phyloP scores from a whole-genome alignment of 2,329 filamentous ascomycete genomes.

The Didymella segeticola region DNA sequence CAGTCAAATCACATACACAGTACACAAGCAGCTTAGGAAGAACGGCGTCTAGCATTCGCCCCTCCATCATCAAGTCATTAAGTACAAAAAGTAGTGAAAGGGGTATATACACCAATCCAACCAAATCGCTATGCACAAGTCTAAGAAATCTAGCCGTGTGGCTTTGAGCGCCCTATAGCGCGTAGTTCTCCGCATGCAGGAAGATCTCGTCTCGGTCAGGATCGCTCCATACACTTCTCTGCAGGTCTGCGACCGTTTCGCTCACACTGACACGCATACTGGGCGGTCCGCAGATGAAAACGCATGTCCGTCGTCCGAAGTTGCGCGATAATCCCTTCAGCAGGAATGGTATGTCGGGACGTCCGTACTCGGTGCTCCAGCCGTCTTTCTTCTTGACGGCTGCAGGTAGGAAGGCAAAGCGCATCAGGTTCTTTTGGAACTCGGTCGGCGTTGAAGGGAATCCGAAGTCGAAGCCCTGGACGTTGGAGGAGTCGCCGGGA shows the following conservation, averaged over 20 bases:
- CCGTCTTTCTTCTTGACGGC: slow-evolving; percentile 66
- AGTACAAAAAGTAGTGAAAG: slow-evolving; percentile 22
- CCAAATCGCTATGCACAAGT: slow-evolving; percentile 38
- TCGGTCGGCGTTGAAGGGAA: slow-evolving; percentile 85
- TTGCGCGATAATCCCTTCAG: slow-evolving; percentile 82
- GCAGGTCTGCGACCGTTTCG: slow-evolving; percentile 81
- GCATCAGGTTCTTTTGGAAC: slow-evolving; percentile 88
- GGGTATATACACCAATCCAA: slow-evolving; percentile 25
- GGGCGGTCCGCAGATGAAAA: slow-evolving; percentile 91
- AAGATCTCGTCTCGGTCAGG: slow-evolving; percentile 86
- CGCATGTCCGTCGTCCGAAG: slow-evolving; percentile 81
- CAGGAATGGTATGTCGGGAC: slow-evolving; percentile 87
- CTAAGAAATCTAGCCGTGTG: background rate
- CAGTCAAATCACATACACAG: background rate
- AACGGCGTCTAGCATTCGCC: background rate
- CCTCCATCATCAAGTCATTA: background rate
- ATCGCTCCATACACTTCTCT: slow-evolving; percentile 82
- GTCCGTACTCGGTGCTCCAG: slow-evolving; percentile 91
- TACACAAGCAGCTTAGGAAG: too few relatives aligned
- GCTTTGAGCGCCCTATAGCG: slow-evolving; percentile 62
- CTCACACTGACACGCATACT: slow-evolving; percentile 87
- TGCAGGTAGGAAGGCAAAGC: slow-evolving; percentile 78
- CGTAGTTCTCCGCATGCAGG: slow-evolving; percentile 94
- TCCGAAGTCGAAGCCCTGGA: slow-evolving; percentile 60
- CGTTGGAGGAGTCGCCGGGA: slow-evolving; percentile 18